Evolutionary conservation across 371 early-diverging fungal genomes (phyloP).

Genomic region (Dipsacomyces acuminosporus): DNA sequence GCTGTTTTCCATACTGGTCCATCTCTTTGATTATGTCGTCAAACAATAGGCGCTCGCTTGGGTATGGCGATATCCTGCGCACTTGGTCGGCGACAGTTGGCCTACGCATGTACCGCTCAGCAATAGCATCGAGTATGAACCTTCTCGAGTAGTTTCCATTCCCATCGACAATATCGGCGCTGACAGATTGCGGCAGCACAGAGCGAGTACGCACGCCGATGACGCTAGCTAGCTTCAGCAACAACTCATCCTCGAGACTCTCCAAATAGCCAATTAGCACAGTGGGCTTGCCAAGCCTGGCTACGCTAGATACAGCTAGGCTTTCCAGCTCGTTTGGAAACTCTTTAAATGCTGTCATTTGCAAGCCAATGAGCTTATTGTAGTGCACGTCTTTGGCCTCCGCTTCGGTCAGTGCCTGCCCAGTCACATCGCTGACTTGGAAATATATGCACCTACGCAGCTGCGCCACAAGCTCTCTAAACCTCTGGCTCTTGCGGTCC

Average conservation of each 20-base stretch:
- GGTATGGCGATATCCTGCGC: slow-evolving; percentile 70
- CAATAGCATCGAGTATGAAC: slow-evolving; percentile 52
- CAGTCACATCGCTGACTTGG: slow-evolving; percentile 79
- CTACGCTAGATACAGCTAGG: slow-evolving; percentile 69
- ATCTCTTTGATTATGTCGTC: slow-evolving; percentile 32
- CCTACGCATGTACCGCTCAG: slow-evolving; percentile 57
- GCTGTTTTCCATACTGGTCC: slow-evolving; percentile 3
- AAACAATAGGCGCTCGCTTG: slow-evolving; percentile 65
- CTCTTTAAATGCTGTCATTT: slow-evolving; percentile 63
- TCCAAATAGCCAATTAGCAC: slow-evolving; percentile 45
- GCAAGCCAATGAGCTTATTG: slow-evolving; percentile 58
- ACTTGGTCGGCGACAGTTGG: slow-evolving; percentile 65
- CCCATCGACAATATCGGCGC: neutral
- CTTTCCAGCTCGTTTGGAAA: slow-evolving; percentile 65
- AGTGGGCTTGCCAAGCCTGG: slow-evolving; percentile 39
- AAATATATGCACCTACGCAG: slow-evolving; percentile 69
- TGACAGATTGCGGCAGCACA: neutral
- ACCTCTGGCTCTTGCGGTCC: slow-evolving; percentile 32
- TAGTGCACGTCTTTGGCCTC: slow-evolving; percentile 57
- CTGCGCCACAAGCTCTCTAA: slow-evolving; percentile 58
- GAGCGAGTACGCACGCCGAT: slow-evolving; percentile 21
- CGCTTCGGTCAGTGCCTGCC: slow-evolving; percentile 61
- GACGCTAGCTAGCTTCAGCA: slow-evolving; percentile 2
- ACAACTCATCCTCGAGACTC: slow-evolving; percentile 36
- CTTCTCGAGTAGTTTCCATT: slow-evolving; percentile 3